Conservation (phyloP, 75 land plant species). For the Sequoia sempervirens region DNA sequence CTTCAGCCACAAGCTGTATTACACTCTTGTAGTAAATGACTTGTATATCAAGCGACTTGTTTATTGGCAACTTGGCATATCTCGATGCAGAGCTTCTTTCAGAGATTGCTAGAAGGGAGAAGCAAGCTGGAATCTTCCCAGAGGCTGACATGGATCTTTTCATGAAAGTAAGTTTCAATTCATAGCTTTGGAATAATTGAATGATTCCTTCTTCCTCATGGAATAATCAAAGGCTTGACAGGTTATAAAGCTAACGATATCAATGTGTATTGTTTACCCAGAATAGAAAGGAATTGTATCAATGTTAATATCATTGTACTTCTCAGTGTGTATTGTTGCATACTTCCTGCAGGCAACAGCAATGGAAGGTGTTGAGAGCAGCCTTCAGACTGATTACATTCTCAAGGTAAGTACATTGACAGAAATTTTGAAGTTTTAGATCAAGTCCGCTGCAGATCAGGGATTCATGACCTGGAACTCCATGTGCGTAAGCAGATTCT, state of each 20-base stretch:
- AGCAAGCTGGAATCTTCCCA: conserved; percentile 73
- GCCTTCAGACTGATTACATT: conserved; percentile 69
- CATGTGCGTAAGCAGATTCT: conserved; percentile 23
- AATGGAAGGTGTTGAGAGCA: conserved; percentile 62
- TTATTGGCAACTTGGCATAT: not conserved
- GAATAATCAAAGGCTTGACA: not conserved
- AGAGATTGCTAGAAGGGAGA: conserved; percentile 86
- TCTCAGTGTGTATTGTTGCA: not conserved
- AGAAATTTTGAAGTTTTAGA: not conserved
- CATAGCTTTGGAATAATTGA: no score
- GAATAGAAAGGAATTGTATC: not conserved
- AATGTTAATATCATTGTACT: not conserved
- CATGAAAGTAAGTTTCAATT: conserved; percentile 65
- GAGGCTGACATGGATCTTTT: conserved; percentile 88
- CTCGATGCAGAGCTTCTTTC: conserved; percentile 52
- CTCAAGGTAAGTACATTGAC: conserved; percentile 39
- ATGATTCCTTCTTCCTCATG: no score
- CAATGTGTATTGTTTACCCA: no score
- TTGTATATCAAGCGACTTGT: not conserved
- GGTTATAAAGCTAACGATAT: not conserved
- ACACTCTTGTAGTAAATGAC: no score
- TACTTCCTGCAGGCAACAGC: conserved; percentile 51
- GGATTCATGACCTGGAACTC: not conserved
- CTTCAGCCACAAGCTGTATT: not conserved
- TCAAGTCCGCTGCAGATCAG: not conserved